Evolutionary conservation across 208 protist species (phyloP).

Genomic region (Acanthamoeba comandoni): DNA sequence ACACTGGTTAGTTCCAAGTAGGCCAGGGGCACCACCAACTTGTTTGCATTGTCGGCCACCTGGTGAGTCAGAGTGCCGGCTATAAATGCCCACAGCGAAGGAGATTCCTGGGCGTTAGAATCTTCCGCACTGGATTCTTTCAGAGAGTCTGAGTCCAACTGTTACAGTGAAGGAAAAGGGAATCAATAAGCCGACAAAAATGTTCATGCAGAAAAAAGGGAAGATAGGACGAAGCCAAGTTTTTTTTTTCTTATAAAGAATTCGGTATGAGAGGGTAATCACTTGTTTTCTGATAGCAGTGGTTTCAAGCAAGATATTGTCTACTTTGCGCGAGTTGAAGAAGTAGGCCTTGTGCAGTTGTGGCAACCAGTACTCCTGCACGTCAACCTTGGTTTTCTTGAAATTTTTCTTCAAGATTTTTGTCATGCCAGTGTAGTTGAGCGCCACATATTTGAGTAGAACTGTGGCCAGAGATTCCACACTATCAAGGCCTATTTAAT

Average conservation of each 20-base stretch:
- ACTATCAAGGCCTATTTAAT: neutral
- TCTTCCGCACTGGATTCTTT: neutral
- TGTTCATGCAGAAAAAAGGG: neutral
- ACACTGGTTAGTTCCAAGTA: slow-evolving; percentile 53
- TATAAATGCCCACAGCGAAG: slow-evolving; percentile 63
- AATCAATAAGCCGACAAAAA: neutral
- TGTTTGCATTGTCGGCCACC: slow-evolving; percentile 66
- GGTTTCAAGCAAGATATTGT: slow-evolving; percentile 1
- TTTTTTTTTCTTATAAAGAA: neutral
- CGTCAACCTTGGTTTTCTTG: slow-evolving; percentile 53
- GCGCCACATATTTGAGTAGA: slow-evolving; percentile 56
- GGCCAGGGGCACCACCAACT: slow-evolving; percentile 48
- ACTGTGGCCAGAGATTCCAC: slow-evolving; percentile 16
- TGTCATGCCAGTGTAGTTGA: slow-evolving; percentile 59
- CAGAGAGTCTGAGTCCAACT: neutral
- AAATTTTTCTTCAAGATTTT: slow-evolving; percentile 66
- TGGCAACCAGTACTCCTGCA: slow-evolving; percentile 18
- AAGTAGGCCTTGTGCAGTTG: slow-evolving; percentile 50
- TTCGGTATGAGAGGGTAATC: too few relatives aligned
- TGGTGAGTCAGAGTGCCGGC: slow-evolving; percentile 48
- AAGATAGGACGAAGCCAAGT: neutral
- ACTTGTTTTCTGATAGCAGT: slow-evolving; percentile 5
- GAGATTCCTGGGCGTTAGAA: neutral
- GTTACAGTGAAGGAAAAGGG: neutral
- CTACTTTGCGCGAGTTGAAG: slow-evolving; percentile 41